A percentile compares a stretch with the other conserved stretches of the same genome.
These are phyloP conservation scores for Eucalyptus erythrocorys DNA, from an alignment of 345 rosid genomes.

Conservation along the genomic window DNA sequence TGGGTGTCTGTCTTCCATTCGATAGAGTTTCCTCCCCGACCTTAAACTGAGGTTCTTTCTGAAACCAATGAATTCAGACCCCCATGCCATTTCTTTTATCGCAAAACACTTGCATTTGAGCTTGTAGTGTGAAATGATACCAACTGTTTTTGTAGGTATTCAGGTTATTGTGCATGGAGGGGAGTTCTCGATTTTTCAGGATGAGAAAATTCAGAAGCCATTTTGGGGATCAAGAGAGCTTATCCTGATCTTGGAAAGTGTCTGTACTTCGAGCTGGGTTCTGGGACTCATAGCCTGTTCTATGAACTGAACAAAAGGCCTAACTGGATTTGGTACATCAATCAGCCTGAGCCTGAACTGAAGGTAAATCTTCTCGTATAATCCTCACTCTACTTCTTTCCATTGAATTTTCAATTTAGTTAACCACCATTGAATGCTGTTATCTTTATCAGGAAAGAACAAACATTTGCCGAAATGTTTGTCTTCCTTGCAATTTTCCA, in stretches of 20 bases:
- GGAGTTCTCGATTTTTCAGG: constrained; percentile 59
- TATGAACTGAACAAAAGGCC: constrained; percentile 45
- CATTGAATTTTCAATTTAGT: background rate
- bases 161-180: constrained; percentile 80
- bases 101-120: background rate
- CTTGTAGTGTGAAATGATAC: background rate
- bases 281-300: constrained; percentile 35
- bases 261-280: constrained; percentile 44
- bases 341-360: constrained; percentile 55
- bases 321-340: constrained; percentile 75
- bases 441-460: background rate
- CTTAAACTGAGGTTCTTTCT: constrained; percentile 46
- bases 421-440: background rate
- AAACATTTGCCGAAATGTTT: background rate
- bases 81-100: background rate
- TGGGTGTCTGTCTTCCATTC: constrained; percentile 60
- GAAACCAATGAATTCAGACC: background rate
- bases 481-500: background rate
- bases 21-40: constrained; percentile 43
- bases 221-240: constrained; percentile 21
- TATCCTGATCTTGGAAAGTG: constrained; percentile 66
- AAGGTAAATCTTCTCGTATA: constrained; percentile 25
- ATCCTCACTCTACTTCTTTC: background rate
- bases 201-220: constrained; percentile 33
- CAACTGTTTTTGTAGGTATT: constrained; percentile 33